phyloP scores from a whole-genome alignment of 108 stramenopile genomes.

The Mediolabrus comicus region DNA sequence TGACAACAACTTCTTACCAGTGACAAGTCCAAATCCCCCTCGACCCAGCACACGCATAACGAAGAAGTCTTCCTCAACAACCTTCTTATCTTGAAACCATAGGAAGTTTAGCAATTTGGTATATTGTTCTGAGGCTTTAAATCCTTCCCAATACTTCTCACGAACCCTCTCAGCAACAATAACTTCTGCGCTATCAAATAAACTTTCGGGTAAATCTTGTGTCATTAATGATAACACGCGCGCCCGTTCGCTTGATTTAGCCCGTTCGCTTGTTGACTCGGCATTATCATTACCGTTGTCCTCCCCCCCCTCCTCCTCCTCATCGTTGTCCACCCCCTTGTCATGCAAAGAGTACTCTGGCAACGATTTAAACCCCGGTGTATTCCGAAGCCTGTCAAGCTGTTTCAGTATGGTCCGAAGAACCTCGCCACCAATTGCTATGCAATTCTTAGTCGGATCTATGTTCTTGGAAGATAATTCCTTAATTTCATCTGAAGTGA shows the following conservation, averaged over 20 bases:
- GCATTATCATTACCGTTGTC: not conserved
- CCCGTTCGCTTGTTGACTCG: not conserved
- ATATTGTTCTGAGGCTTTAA: constrained; percentile 58
- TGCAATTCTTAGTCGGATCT: constrained; percentile 23
- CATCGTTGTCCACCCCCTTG: not conserved
- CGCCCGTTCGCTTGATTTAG: not conserved
- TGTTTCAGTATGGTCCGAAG: constrained; percentile 15
- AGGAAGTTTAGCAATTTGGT: constrained; percentile 64
- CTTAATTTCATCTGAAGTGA: constrained; percentile 10
- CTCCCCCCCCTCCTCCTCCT: not conserved
- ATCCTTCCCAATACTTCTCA: constrained; percentile 61
- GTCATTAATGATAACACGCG: constrained; percentile 14
- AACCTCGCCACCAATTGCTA: constrained; percentile 46
- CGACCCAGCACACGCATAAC: constrained; percentile 92
- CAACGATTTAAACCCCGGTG: constrained; percentile 14
- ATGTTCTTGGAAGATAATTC: constrained; percentile 12
- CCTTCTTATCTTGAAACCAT: constrained; percentile 72
- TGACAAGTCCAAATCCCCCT: constrained; percentile 93
- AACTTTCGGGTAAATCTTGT: constrained; percentile 27
- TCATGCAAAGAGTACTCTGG: not conserved
- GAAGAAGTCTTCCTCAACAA: constrained; percentile 90
- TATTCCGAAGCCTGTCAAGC: constrained; percentile 12
- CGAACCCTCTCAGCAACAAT: constrained; percentile 62
- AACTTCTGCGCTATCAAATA: constrained; percentile 70
- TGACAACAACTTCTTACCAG: constrained; percentile 58